These are phyloP conservation scores for Moesziomyces parantarcticus DNA, from an alignment of 1,284 basidiomycete genomes.

Conservation along the genomic window DNA sequence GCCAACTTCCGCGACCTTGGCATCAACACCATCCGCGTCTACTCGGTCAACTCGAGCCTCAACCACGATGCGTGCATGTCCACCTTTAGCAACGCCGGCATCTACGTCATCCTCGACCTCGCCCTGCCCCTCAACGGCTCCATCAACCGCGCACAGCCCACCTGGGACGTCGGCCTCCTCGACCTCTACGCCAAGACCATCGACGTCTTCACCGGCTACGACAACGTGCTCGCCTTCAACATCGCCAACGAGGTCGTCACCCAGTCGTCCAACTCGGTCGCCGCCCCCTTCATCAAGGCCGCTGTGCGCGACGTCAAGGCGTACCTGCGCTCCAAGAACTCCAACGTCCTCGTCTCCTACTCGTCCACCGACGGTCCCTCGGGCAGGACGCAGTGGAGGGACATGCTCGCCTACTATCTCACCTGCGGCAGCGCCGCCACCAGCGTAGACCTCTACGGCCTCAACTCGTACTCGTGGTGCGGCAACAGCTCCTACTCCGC, in stretches of 20 bases:
- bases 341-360: conserved; percentile 81
- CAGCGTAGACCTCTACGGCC: conserved; percentile 84
- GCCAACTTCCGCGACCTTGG: conserved; percentile 75
- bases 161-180: conserved; percentile 85
- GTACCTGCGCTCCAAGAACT: conserved; percentile 75
- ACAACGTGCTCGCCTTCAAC: conserved; percentile 73
- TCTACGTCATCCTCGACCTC: conserved; percentile 91
- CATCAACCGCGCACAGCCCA: conserved; percentile 79
- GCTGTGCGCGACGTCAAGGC: conserved; percentile 87
- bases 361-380: conserved; percentile 81
- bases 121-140: conserved; percentile 85
- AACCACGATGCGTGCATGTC: conserved; percentile 90
- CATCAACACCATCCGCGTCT: conserved; percentile 76
- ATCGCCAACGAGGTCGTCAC: conserved; percentile 89
- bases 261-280: conserved; percentile 73
- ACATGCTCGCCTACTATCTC: conserved; percentile 80
- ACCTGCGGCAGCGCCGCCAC: conserved; percentile 80
- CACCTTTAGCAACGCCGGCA: conserved; percentile 79
- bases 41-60: conserved; percentile 77
- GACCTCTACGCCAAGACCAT: conserved; percentile 83
- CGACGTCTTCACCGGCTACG: conserved; percentile 73
- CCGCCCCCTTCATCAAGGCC: conserved; percentile 86
- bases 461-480: conserved; percentile 74
- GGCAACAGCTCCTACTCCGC: conserved; percentile 75
- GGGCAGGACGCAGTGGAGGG: conserved; percentile 61